These are phyloP conservation scores for Lentinula novae-zelandiae DNA, from an alignment of 1,284 basidiomycete genomes.

Conservation along the genomic window DNA sequence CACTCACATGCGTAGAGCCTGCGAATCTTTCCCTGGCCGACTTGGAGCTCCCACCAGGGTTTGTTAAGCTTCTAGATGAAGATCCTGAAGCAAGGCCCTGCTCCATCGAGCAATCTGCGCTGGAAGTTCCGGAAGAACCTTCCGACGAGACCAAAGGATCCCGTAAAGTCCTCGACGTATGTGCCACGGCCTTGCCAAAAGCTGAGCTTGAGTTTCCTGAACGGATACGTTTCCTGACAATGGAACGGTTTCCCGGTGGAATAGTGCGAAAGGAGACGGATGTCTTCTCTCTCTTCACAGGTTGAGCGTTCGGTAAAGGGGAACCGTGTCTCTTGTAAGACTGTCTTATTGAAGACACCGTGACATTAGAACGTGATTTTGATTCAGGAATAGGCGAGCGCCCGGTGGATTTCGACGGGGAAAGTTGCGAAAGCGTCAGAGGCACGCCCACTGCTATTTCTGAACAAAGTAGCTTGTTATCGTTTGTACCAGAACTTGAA, in stretches of 20 bases:
- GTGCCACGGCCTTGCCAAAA: conserved; percentile 10
- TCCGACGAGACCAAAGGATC: not conserved
- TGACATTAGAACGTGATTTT: conserved; percentile 11
- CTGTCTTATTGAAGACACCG: conserved; percentile 24
- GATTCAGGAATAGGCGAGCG: not conserved
- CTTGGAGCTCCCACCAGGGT: conserved; percentile 9
- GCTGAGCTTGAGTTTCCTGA: conserved; percentile 13
- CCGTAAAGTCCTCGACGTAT: conserved; percentile 14
- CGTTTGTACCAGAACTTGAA: conserved; percentile 11
- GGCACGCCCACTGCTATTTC: conserved; percentile 21
- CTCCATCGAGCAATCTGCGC: not conserved
- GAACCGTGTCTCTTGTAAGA: conserved; percentile 36
- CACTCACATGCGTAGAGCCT: not conserved
- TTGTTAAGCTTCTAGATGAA: conserved; percentile 6
- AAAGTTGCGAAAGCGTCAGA: conserved; percentile 48
- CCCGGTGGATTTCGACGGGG: conserved; percentile 37
- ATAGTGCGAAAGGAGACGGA: not conserved
- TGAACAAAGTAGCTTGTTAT: not conserved
- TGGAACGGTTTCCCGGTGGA: not conserved
- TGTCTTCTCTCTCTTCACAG: conserved; percentile 27
- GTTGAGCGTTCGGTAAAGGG: conserved; percentile 15
- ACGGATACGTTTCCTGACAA: not conserved
- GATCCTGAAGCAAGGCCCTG: not conserved
- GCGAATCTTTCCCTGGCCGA: conserved; percentile 1
- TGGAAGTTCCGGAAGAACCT: not conserved